Evolutionary conservation across 1,139 yeast genomes (phyloP), one percentile per base, ranked within the genome.

Genomic region (Arxiozyma bovina): DNA sequence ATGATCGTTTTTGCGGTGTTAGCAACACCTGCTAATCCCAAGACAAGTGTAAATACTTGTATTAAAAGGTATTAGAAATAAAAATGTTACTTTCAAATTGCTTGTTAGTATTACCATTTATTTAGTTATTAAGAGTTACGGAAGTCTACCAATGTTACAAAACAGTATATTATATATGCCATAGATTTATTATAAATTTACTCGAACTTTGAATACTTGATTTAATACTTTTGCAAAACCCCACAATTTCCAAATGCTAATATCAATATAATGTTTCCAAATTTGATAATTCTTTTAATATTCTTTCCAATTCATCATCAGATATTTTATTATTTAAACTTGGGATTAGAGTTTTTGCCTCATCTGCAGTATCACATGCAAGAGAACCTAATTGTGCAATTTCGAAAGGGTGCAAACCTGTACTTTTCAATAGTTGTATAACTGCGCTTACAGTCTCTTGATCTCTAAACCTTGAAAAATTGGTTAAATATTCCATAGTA

Each of bases 341-440:
- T 50, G 99, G 97, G 58, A 93, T 85, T 66, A 93, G 77, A 30
- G 96, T 88, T 72, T 90, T 88, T 40, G 98, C 98, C 74, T 93
- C 99, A 67, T 93, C 99, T 7, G 96, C 91, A 62, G 93, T 98
- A 68, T 93, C 99, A 72, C 97, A 91, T 46, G 94, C 89, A 60
- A 93, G 76, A 2, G 96, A 88, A 0, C 98, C 96, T 58, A 93
- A 76, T 72, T 93, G 99, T 0, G 99, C 96, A 54, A 89, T 77
- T 72, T 93, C 99, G 70, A 93, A 94, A 1, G 99, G 98, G 73
- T 93, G 99, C 64, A 93, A 74, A 42, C 83, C 83, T 52, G 87
- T 81, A 55, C 89, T 81, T 64, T 84, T 87, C 64, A 91, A 75
- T 61, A 91, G 74, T 64, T 87, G 87, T 67, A 91, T 98, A 41